Base-by-base conservation (phyloP, 192 early-diverging fungal species). In the Lunasporangiospora selenospora region DNA sequence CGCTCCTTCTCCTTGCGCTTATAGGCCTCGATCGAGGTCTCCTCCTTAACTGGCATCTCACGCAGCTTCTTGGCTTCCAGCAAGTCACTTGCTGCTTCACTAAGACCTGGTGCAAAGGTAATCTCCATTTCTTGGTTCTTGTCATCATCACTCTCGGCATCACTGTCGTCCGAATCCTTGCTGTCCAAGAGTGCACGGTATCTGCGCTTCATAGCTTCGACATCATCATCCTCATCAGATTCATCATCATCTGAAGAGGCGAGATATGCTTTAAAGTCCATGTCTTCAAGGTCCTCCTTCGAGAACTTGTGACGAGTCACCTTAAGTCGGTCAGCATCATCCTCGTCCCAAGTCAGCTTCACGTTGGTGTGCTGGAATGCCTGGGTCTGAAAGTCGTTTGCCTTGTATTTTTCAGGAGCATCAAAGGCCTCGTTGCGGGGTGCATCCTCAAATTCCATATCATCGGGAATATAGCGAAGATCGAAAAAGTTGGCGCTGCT, bases 311-410 rank as follows among this genome's bases (percentile, higher is more conserved):
- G 87, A 10, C 91, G 85, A 1, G 90, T 98, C 15, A 92, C 63
- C 39, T 85, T 82, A 15, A 89, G 80, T 36, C 97, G 85, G 31
- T 93, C 90, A 7, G 91, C 86, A 64, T 96, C 95, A 42, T 99
- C 97, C 19, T 90, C 85, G 50, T 99, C 97, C 97, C 97, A 99
- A 0, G 94, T 96, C 34, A 99, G 80, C 73, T 91, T 91, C n/a
- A 95, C 93, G 27, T 90, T 92, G 3, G 94, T 93, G 77, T 95
- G 94, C 76, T 95, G 92, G 45, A 99, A 78, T 12, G 92, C 95
- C 62, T 88, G 59, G 3, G 93, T 95, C 2, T 83, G 79, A 75
- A 93, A 93, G 13, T 90, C 86, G 12, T 77, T 58, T 8, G 89
- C 89, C 65, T 80, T 82, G 63, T 91, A 88, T 36, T 86, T 80